These are phyloP conservation scores for Pseudogymnoascus sp. DNA, from an alignment of 2,329 filamentous ascomycete species.

Conservation along the genomic window DNA sequence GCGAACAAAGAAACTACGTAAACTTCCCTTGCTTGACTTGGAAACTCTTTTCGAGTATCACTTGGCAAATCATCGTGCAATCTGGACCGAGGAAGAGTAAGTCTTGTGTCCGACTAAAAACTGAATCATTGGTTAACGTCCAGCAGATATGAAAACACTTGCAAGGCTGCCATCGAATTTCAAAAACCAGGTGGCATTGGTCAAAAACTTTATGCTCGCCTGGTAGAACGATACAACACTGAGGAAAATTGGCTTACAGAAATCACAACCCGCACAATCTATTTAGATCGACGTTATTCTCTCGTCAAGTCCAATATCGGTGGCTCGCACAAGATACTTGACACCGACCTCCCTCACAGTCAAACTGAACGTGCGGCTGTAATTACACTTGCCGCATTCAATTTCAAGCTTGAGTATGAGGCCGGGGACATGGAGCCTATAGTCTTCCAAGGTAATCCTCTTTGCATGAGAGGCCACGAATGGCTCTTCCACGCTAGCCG, in stretches of 20 bases:
- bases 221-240: conserved; percentile 10
- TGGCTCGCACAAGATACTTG: conserved; percentile 9
- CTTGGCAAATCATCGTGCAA: background rate
- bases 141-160: conserved; percentile 3
- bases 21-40: conserved; percentile 14
- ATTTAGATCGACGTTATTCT: conserved; percentile 5
- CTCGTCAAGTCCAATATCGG: conserved; percentile 5
- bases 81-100: conserved; percentile 9
- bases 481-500: conserved; percentile 27
- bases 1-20: conserved; percentile 9
- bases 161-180: conserved; percentile 8
- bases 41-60: conserved; percentile 9
- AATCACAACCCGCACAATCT: background rate
- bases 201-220: conserved; percentile 13
- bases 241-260: conserved; percentile 3
- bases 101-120: background rate
- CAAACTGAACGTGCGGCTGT: conserved; percentile 26
- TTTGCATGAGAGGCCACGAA: conserved; percentile 19
- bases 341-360: conserved; percentile 14
- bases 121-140: background rate
- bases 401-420: conserved; percentile 21
- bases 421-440: conserved; percentile 14
- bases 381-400: conserved; percentile 20
- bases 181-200: conserved; percentile 11
- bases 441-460: conserved; percentile 16